Evolutionary conservation across 1,284 basidiomycete genomes (phyloP), one percentile per base, ranked within the genome.

Genomic region (Mycena sp.): DNA sequence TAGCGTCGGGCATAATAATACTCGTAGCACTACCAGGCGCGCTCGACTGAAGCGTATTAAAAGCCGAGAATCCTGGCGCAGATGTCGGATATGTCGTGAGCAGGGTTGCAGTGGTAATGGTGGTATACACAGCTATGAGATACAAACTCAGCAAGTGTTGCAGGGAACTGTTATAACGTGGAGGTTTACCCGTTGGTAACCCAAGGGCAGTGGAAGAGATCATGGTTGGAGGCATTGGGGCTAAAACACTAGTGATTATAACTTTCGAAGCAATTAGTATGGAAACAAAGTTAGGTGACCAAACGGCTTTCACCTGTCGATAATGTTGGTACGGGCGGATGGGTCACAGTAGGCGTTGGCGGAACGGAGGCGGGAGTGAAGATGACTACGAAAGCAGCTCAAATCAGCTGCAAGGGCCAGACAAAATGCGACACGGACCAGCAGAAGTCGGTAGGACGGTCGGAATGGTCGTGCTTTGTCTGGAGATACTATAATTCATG

Each of bases 91-190:
- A 32, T 11, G 65, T 64, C 37, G 58, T 58, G 26, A 67, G 26
- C 44, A 67, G 32, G 14, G 50, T 28, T 67, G 58, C 12, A 35
- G 32, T 35, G 32, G 56, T 62, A 28, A 64, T 40, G 19, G 65
- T 67, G 21, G 63, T 61, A 56, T 54, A 61, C 2, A 62, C 58
- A 57, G 65, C 65, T 67, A 55, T 46, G 50, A 59, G 16, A 45
- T 40, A 43, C 44, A 49, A 65, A 53, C 19, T 17, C 57, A 43
- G 40, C 40, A 51, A 48, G 48, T 26, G 38, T 21, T 25, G 44
- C 49, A 19, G 35, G 25, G 25, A 45, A 41, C 17, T 26, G 53
- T 40, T n/a, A 26, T 25, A 12, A 19, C 28, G 17, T 41, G 25
- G n/a, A 12, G 9, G 30, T 23, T 46, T 38, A 48, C 61, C 49